Conservation (phyloP, 208 protist genomes). For the Jaenimonas drosophilae region DNA sequence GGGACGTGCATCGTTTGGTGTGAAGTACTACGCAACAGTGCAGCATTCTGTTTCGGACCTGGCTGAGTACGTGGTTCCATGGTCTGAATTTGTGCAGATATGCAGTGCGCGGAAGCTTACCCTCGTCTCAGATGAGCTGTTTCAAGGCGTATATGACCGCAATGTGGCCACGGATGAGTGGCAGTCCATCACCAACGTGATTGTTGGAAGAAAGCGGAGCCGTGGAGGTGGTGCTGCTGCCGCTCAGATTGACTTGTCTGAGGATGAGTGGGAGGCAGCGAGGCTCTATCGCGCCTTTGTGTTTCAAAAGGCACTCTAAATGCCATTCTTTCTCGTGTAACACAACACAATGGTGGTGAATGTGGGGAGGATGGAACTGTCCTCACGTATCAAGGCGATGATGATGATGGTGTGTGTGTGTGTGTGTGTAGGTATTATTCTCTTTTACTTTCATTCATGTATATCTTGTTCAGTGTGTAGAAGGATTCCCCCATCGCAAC, state of each 20-base stretch:
- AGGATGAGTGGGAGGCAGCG: slow-evolving; percentile 31
- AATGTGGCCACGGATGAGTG: slow-evolving; percentile 8
- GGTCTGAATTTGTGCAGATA: slow-evolving; percentile 35
- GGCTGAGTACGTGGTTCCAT: slow-evolving; percentile 69
- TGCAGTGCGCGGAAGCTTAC: slow-evolving; percentile 24
- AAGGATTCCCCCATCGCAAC: too few relatives aligned
- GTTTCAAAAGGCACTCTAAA: slow-evolving; percentile 29
- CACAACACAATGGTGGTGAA: too few relatives aligned
- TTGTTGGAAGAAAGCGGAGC: slow-evolving; percentile 13
- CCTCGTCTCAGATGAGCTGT: slow-evolving; percentile 25
- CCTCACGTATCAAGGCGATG: too few relatives aligned
- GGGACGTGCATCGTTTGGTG: slow-evolving; percentile 17
- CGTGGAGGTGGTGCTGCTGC: slow-evolving; percentile 12
- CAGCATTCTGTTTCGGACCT: slow-evolving; percentile 51
- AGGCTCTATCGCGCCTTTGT: slow-evolving; percentile 51
- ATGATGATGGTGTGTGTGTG: too few relatives aligned
- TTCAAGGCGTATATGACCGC: slow-evolving; percentile 27
- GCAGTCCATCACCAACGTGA: slow-evolving; percentile 9
- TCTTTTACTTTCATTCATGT: background rate
- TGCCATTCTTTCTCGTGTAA: slow-evolving; percentile 9
- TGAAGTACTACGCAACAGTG: slow-evolving; percentile 48
- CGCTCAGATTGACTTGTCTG: too few relatives aligned
- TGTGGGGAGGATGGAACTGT: too few relatives aligned
- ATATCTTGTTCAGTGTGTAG: background rate
- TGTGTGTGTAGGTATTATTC: background rate